Base-by-base conservation (phyloP, 371 early-diverging fungal genomes). In the Rhizopus arrhizus region DNA sequence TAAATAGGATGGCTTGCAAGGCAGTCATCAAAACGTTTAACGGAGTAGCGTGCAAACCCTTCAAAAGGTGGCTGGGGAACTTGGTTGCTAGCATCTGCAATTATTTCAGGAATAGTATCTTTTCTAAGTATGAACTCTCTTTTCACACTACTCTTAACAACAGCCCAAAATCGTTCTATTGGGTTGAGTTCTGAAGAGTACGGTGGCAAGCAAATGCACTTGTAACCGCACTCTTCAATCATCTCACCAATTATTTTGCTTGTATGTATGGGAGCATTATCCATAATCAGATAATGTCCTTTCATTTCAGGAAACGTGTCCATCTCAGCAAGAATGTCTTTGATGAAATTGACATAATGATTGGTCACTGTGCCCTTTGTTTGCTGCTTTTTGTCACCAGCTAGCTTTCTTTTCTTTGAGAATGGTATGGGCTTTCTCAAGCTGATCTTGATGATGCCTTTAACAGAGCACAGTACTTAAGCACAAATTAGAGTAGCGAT, bases 131-230 rank as follows among this genome's bases (percentile, higher is more conserved):
- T 53, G 45, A 46, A 60, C 35, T 46, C 53, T 53, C 56, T 45
- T 46, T 58, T 63, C 15, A 53, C 58, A 53, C 41, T 49, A 41
- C 48, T 57, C 58, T 57, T 52, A 56, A 62, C 45, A 42, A 53
- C 57, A 41, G 68, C 51, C 60, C 59, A 67, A 59, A 67, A 59
- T 46, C 62, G 62, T 36, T 67, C 57, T 34, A 67, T 62, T 62
- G 60, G 68, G 43, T 67, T 67, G 56, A 59, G 63, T 61, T 54
- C 53, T 59, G 68, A 60, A 45, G 64, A 64, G 53, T 67, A 63
- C 32, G 68, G 56, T 62, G 63, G 60, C 35, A 68, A 34, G 53
- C 52, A 68, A 38, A 67, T 56, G 49, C 56, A 58, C 35, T 53
- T 50, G 35, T 60, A 65, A 32, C 53, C 53, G 35, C 53, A 33